A percentile compares a stretch with the other conserved stretches of the same genome.
phyloP scores from a whole-genome alignment of 306 rosid species.

The Aeschynomene evenia region DNA sequence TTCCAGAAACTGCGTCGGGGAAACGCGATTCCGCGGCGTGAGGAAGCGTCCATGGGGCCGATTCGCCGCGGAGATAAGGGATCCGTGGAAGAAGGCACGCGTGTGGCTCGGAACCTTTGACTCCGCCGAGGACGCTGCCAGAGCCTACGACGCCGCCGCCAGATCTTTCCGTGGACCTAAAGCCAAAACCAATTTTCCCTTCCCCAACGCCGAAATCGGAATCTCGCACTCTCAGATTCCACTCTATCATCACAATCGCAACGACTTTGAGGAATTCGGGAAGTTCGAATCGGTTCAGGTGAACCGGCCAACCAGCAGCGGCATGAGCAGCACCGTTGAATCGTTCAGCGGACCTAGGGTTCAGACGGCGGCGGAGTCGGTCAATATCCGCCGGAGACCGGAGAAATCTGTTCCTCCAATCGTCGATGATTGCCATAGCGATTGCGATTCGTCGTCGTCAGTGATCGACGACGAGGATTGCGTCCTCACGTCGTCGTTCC shows the following conservation, averaged over 20 bases:
- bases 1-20: constrained; percentile 30
- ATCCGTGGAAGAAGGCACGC: constrained; percentile 82
- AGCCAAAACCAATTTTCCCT: constrained; percentile 78
- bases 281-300: constrained; percentile 46
- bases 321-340: constrained; percentile 92
- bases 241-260: neutral
- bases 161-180: constrained; percentile 69
- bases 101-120: constrained; percentile 94
- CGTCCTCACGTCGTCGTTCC: constrained; percentile 55
- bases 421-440: constrained; percentile 74
- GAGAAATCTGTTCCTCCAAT: constrained; percentile 21
- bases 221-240: constrained; percentile 33
- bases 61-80: constrained; percentile 92
- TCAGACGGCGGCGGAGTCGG: constrained; percentile 3
- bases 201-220: constrained; percentile 24
- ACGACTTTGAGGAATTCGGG: constrained; percentile 28
- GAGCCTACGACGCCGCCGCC: constrained; percentile 86
- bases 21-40: constrained; percentile 72
- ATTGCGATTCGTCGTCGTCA: constrained; percentile 86
- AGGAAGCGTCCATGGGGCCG: constrained; percentile 95
- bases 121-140: constrained; percentile 78
- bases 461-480: constrained; percentile 72
- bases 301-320: constrained; percentile 71
- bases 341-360: constrained; percentile 78
- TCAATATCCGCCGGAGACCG: constrained; percentile 35